A percentile compares a stretch with the other conserved stretches of the same genome.
These are phyloP conservation scores for Xylaria longipes DNA, from an alignment of 495 filamentous ascomycete species.

Conservation along the genomic window DNA sequence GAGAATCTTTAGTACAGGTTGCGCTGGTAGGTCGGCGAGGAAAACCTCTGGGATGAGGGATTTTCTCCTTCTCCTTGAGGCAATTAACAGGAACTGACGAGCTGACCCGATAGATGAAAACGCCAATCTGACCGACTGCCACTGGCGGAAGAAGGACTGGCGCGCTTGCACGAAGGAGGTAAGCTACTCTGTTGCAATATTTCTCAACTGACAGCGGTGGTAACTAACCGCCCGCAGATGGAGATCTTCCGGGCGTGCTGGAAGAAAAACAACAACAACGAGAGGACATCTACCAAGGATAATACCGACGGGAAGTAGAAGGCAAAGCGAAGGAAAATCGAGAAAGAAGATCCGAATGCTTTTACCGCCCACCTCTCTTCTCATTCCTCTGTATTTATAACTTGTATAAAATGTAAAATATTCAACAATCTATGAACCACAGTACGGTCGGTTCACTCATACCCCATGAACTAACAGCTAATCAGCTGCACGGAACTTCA, in stretches of 20 bases:
- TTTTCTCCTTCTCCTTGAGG: neutral
- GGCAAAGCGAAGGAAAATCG: neutral
- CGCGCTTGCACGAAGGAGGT: constrained; percentile 87
- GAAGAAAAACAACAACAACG: constrained; percentile 88
- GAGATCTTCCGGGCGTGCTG: constrained; percentile 90
- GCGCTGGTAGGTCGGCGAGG: constrained; percentile 67
- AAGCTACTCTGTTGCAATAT: constrained; percentile 43
- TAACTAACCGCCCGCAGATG: constrained; percentile 66
- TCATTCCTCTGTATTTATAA: constrained; percentile 16
- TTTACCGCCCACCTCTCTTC: neutral
- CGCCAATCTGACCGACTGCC: constrained; percentile 90
- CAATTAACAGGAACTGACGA: constrained; percentile 19
- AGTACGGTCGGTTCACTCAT: neutral
- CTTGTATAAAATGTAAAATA: neutral
- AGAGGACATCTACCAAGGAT: constrained; percentile 79
- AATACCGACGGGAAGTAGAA: constrained; percentile 9
- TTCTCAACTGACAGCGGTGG: neutral
- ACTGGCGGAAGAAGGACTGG: constrained; percentile 97
- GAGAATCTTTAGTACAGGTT: constrained; percentile 96
- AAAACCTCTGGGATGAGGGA: constrained; percentile 6
- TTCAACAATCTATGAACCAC: neutral
- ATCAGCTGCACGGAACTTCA: neutral
- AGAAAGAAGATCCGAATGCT: neutral
- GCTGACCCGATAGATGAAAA: constrained; percentile 71
- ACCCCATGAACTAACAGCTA: neutral